Evolutionary conservation across 345 rosid species (phyloP), one percentile per base, ranked within the genome.

Genomic region (Anastatica hierochuntica): DNA sequence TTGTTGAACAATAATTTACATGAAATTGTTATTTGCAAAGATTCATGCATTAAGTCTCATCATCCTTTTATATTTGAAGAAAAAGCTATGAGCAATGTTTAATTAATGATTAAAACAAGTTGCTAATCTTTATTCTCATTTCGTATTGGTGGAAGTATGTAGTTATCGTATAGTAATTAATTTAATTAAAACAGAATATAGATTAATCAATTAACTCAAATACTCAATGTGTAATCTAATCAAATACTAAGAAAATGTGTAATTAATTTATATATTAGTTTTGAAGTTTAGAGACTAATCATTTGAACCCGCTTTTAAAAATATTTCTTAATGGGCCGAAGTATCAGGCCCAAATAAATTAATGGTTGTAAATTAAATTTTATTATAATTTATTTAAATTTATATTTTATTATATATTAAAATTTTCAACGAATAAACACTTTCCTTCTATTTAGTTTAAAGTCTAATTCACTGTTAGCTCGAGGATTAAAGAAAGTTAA

Each of bases 31-130:
- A 56, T 23, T 23, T 10, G 24, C 16, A 56, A 49, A 57, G 53
- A 50, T 58, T 41, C 53, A 65, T 58, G 70, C 58, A 58, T 65
- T 34, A n/a, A 20, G 53, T 65, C 48, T 57, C 64, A 43, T 43
- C 70, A 57, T 31, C 58, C 19, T 35, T 43, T 46, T 26, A n/a
- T 26, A 35, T 49, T 27, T 43, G 19, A 19, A 29, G 58, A 49
- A 35, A 57, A 49, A 56, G 58, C 43, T 41, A 42, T 11, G 39
- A 23, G 37, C 39, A 49, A 42, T 57, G 63, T 49, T 49, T 56
- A 46, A 19, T 62, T 46, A 53, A 38, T 26, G 19, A 44, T 24
- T 45, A 19, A 14, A 43, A 7, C 41, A 65, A 65, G 64, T 57
- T 57, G 58, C 27, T 65, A 49, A 43, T 57, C 40, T 65, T 65